A percentile compares a stretch with the other conserved stretches of the same genome.
phyloP scores from a whole-genome alignment of 2,329 filamentous ascomycete genomes.

The Pestalotiopsis sp. region DNA sequence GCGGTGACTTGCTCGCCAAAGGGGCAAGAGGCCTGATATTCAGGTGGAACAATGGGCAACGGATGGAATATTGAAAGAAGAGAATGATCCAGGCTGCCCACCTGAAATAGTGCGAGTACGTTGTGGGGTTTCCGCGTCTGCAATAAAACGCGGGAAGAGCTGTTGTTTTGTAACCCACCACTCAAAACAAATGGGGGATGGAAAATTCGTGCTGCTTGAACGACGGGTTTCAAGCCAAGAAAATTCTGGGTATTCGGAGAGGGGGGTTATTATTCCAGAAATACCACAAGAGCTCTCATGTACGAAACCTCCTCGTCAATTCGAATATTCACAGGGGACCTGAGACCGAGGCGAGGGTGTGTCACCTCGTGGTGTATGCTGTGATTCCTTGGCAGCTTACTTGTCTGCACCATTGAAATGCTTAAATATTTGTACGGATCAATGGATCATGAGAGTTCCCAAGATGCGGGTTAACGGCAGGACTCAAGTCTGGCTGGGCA shows the following conservation, averaged over 20 bases:
- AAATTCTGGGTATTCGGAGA: background rate
- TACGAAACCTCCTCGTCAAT: background rate
- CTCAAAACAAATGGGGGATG: background rate
- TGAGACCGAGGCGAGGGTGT: slow-evolving; percentile 1
- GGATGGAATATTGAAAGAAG: background rate
- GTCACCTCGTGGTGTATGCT: slow-evolving; percentile 12
- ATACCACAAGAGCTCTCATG: background rate
- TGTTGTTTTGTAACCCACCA: background rate
- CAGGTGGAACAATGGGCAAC: background rate
- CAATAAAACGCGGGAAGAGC: background rate
- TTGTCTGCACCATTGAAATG: background rate
- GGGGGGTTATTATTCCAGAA: background rate
- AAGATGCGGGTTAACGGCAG: background rate
- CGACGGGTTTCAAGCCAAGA: background rate
- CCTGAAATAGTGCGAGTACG: background rate
- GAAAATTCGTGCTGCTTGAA: background rate
- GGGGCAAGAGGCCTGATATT: background rate
- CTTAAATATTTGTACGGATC: background rate
- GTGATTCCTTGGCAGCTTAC: slow-evolving; percentile 8
- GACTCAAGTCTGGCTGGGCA: background rate
- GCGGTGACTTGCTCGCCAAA: background rate
- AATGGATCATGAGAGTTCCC: background rate
- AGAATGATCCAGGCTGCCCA: background rate
- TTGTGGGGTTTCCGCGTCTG: background rate
- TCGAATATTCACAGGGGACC: background rate